Evolutionary conservation across 148 eudicot genomes (phyloP), one percentile per base, ranked within the genome.

Genomic region (Fagopyrum esculentum): DNA sequence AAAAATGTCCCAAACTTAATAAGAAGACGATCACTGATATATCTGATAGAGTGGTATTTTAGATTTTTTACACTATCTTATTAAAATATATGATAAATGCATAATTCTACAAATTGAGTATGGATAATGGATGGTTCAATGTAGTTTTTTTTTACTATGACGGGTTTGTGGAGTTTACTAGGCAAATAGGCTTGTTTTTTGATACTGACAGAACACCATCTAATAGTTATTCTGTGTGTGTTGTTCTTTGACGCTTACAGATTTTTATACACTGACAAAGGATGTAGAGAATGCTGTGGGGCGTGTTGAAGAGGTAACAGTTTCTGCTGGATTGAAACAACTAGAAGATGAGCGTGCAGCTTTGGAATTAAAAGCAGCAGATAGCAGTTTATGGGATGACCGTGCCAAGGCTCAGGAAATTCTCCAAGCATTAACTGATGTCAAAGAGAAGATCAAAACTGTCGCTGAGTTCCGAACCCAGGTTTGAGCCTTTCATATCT

Each of bases 301-400:
- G 76, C 97, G 96, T 79, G 96, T 85, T 56, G 89, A 86, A 78
- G 98, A 94, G 75, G 84, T 94, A 64, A 80, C 89, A 80, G 77
- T 74, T 30, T 84, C 93, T 70, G 87, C 97, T 76, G 96, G 98
- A 69, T 75, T 94, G 79, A 80, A 87, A 81, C 81, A 86, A 76
- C 80, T 94, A 74, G 92, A 90, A 84, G 87, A 81, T 75, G 97
- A 90, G 72, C 86, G 82, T 78, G 85, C 83, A 7, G 82, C 61
- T 45, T 84, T 94, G 79, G 98, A 94, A 82, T 85, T 73, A 73
- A 89, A 88, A 82, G 79, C 97, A 48, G 84, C 91, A n/a, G 90
- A 89, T 64, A 87, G 82, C 83, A 80, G 92, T 63, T 81, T 94
- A 76, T 94, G 98, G 98, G 98, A 94, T 89, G 97, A 94, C 73